A percentile compares a stretch with the other conserved stretches of the same genome.
phyloP scores from a whole-genome alignment of 148 eudicot genomes.

The Nyssa sinensis region DNA sequence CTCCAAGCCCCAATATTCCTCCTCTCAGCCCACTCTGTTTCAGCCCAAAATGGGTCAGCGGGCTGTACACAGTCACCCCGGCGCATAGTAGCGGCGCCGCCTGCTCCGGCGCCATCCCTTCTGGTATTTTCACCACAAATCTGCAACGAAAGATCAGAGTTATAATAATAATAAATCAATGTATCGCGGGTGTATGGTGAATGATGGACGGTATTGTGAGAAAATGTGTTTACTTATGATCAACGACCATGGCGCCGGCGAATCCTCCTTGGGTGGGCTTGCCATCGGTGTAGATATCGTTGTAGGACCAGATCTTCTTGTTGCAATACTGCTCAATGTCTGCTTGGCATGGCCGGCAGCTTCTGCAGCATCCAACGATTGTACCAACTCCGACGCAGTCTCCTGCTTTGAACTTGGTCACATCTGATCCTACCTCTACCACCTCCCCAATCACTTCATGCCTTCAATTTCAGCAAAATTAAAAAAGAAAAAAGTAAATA shows the following conservation, averaged over 20 bases:
- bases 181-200: neutral
- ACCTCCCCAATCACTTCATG: conserved; percentile 96
- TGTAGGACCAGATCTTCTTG: conserved; percentile 89
- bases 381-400: conserved; percentile 69
- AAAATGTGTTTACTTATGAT: conserved; percentile 63
- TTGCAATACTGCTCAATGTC: conserved; percentile 83
- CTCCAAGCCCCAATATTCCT: conserved; percentile 88
- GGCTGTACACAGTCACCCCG: conserved; percentile 92
- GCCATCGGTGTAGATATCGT: conserved; percentile 89
- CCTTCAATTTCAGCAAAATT: conserved; percentile 25
- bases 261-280: conserved; percentile 94
- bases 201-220: neutral
- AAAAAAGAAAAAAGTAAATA: no score
- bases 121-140: conserved; percentile 86
- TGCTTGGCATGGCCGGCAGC: conserved; percentile 62
- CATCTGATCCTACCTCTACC: conserved; percentile 61
- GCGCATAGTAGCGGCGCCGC: conserved; percentile 96
- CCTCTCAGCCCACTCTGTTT: conserved; percentile 69
- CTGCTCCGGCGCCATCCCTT: conserved; percentile 84
- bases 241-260: conserved; percentile 58
- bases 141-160: conserved; percentile 21
- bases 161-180: no score
- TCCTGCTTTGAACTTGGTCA: conserved; percentile 66
- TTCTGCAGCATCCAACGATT: conserved; percentile 69
- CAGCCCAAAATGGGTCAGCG: conserved; percentile 77